A percentile compares a stretch with the other conserved stretches of the same genome.
Conservation (phyloP, 176 grass and related monocot genomes). For the Avena eriantha region DNA sequence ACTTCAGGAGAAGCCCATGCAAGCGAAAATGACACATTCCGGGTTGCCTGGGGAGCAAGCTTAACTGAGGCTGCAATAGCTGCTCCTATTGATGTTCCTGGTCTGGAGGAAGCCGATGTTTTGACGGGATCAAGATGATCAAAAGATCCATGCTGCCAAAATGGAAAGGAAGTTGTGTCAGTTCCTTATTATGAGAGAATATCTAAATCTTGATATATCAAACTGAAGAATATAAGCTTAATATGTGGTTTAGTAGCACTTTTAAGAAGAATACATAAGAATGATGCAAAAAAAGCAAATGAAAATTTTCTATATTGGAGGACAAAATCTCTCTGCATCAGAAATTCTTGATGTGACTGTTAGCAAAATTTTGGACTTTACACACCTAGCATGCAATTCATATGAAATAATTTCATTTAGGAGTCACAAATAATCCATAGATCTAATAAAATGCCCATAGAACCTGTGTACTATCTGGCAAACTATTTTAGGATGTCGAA, state of each 20-base stretch:
- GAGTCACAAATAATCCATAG: neutral
- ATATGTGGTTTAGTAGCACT: neutral
- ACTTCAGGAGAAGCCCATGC: constrained; percentile 98
- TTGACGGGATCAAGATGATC: constrained; percentile 74
- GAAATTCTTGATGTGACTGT: neutral
- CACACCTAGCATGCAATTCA: neutral
- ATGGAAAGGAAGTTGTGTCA: constrained; percentile 26
- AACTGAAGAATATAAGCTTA: constrained; percentile 16
- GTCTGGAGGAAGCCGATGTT: constrained; percentile 53
- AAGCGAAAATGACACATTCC: constrained; percentile 86
- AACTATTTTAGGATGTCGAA: constrained; percentile 6
- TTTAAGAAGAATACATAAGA: constrained; percentile 8
- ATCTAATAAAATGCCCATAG: constrained; percentile 1
- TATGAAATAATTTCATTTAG: constrained; percentile 7
- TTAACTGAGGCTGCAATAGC: constrained; percentile 84
- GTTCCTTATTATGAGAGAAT: constrained; percentile 14
- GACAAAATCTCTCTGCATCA: neutral
- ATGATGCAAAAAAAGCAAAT: neutral
- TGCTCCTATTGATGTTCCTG: constrained; percentile 85
- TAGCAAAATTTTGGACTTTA: constrained; percentile 15
- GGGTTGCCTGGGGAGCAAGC: constrained; percentile 64
- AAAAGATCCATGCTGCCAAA: constrained; percentile 87
- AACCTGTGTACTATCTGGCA: neutral
- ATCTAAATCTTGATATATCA: constrained; percentile 21
- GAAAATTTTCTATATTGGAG: neutral